These are phyloP conservation scores for Tylopilus cervinicoccineus DNA, from an alignment of 768 basidiomycete genomes.

Conservation along the genomic window DNA sequence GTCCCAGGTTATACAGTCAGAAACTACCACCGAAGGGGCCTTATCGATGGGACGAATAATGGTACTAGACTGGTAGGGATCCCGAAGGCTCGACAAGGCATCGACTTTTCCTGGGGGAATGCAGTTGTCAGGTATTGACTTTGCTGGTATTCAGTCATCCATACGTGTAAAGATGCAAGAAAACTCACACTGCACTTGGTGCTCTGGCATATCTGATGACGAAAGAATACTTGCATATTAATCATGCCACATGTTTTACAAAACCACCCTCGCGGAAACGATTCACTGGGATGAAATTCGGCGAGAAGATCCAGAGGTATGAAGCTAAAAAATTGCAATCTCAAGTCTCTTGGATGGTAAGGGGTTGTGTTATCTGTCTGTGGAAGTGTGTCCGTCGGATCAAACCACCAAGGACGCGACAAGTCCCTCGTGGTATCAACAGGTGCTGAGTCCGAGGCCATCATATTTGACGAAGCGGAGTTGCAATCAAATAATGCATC, in stretches of 20 bases:
- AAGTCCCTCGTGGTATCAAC: not conserved
- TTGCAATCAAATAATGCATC: constrained; percentile 24
- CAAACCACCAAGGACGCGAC: constrained; percentile 23
- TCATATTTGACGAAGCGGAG: not conserved
- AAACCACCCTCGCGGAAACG: constrained; percentile 46
- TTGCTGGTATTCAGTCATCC: constrained; percentile 12
- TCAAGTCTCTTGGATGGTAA: constrained; percentile 20
- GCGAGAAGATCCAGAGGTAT: constrained; percentile 31
- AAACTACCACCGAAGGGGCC: constrained; percentile 16
- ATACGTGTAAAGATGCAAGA: not conserved
- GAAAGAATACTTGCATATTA: constrained; percentile 42
- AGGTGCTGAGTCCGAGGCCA: not conserved
- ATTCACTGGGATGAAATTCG: constrained; percentile 27
- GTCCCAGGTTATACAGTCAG: constrained; percentile 21
- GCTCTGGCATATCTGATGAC: constrained; percentile 45
- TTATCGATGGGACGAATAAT: constrained; percentile 16
- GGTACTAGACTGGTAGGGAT: constrained; percentile 7
- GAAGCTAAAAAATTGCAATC: constrained; percentile 25
- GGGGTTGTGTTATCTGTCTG: constrained; percentile 13
- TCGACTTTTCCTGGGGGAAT: constrained; percentile 16
- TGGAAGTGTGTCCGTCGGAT: constrained; percentile 4
- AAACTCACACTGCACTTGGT: constrained; percentile 36
- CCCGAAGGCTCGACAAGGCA: constrained; percentile 22
- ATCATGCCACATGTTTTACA: constrained; percentile 46
- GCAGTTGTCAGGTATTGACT: constrained; percentile 6